Evolutionary conservation across 2,329 filamentous ascomycete genomes (phyloP).

Genomic region (Zasmidium cellare): DNA sequence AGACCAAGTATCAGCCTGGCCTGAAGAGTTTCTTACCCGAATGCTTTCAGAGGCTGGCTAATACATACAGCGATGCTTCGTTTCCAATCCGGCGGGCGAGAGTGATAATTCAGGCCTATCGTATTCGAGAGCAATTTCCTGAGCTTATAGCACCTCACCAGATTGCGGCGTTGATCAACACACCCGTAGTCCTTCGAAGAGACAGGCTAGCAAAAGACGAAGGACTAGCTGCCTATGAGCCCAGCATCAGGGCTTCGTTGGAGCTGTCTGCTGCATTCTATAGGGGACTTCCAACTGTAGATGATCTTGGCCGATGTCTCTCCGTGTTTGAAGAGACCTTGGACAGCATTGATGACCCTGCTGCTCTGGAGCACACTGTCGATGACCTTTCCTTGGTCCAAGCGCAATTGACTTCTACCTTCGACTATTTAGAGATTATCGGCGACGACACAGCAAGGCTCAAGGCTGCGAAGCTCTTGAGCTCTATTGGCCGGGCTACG

Average conservation of each 20-base stretch:
- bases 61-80: conserved; percentile 17
- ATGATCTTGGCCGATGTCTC: conserved; percentile 35
- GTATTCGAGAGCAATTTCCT: conserved; percentile 24
- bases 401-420: conserved; percentile 53
- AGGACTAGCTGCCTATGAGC: conserved; percentile 34
- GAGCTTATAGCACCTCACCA: conserved; percentile 19
- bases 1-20: conserved; percentile 19
- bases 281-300: conserved; percentile 30
- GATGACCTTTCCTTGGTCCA: conserved; percentile 53
- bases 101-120: conserved; percentile 23
- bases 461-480: conserved; percentile 13
- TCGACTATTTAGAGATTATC: conserved; percentile 59
- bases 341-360: conserved; percentile 33
- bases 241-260: conserved; percentile 38
- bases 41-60: conserved; percentile 19
- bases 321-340: conserved; percentile 41
- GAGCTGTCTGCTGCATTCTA: conserved; percentile 46
- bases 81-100: conserved; percentile 34
- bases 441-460: conserved; percentile 48
- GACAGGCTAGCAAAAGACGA: conserved; percentile 31
- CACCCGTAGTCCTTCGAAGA: conserved; percentile 4
- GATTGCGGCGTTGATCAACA: conserved; percentile 12
- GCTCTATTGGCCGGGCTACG: conserved; percentile 6
- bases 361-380: conserved; percentile 45
- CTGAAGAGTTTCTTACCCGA: conserved; percentile 20